Evolutionary conservation across 805 yeast genomes (phyloP).

Genomic region (Candida pini): DNA sequence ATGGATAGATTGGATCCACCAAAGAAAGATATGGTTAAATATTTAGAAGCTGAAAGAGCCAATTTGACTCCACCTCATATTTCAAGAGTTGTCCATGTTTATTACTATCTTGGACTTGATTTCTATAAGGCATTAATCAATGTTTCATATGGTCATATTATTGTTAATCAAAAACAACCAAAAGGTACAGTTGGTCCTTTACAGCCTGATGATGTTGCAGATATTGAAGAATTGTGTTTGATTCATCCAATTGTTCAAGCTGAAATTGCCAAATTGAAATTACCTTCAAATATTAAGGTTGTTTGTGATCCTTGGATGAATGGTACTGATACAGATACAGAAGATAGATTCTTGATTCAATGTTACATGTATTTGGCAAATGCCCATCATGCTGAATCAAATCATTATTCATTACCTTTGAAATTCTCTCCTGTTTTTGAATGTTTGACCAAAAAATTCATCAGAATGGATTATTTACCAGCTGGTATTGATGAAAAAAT

Average conservation of each 20-base stretch:
- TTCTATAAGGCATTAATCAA: slow-evolving; percentile 72
- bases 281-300: slow-evolving; percentile 50
- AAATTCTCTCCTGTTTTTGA: slow-evolving; percentile 72
- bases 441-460: slow-evolving; percentile 50
- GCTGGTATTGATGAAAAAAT: slow-evolving; percentile 58
- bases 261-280: slow-evolving; percentile 60
- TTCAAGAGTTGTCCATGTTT: slow-evolving; percentile 62
- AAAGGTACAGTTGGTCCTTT: slow-evolving; percentile 67
- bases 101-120: slow-evolving; percentile 50
- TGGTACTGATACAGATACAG: slow-evolving; percentile 64
- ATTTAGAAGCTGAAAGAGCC: slow-evolving; percentile 59
- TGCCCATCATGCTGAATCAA: slow-evolving; percentile 62
- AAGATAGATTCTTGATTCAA: slow-evolving; percentile 59
- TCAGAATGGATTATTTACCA: slow-evolving; percentile 71
- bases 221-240: slow-evolving; percentile 45
- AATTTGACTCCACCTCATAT: slow-evolving; percentile 50
- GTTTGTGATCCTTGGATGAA: slow-evolving; percentile 82
- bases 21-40: slow-evolving; percentile 62
- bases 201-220: slow-evolving; percentile 57
- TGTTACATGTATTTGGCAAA: slow-evolving; percentile 69
- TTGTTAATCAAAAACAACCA: slow-evolving; percentile 50
- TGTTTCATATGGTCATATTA: slow-evolving; percentile 54
- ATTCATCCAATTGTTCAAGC: slow-evolving; percentile 54
- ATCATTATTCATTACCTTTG: slow-evolving; percentile 71
- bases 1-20: slow-evolving; percentile 75